Conservation (phyloP, 108 stramenopile species). For the Nannochloropsis salina region DNA sequence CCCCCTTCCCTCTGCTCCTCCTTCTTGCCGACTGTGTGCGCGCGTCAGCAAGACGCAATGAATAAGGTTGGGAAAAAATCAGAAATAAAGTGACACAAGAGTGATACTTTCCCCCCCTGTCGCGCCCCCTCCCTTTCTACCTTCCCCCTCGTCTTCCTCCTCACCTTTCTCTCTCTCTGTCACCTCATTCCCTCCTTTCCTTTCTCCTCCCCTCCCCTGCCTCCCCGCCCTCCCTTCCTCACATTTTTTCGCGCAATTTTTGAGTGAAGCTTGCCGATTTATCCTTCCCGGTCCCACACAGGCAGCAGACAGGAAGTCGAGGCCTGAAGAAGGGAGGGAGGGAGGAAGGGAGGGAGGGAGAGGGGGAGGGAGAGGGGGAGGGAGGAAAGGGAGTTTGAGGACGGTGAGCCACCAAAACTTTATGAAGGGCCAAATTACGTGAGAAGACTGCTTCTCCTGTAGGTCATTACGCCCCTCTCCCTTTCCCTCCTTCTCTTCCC, state of each 20-base stretch:
- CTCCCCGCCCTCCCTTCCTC: background rate
- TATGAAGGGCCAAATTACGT: too few relatives aligned
- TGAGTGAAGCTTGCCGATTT: background rate
- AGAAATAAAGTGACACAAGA: too few relatives aligned
- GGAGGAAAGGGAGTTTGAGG: background rate
- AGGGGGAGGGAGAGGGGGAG: background rate
- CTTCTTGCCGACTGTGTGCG: too few relatives aligned
- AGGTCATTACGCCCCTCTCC: background rate
- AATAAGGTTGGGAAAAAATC: too few relatives aligned
- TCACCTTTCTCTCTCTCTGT: background rate
- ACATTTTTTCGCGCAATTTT: too few relatives aligned
- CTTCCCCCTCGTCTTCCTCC: background rate
- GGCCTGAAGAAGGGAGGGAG: background rate
- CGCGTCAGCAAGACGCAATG: too few relatives aligned
- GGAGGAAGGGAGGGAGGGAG: background rate
- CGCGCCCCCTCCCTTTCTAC: background rate
- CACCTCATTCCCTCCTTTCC: background rate
- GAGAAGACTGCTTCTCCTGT: background rate
- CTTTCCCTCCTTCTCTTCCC: background rate
- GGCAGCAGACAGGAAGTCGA: background rate
- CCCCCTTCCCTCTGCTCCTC: background rate
- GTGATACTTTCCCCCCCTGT: too few relatives aligned
- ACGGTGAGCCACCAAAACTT: background rate
- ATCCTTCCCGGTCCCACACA: background rate
- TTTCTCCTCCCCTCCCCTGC: slow-evolving; percentile 5